A percentile compares a stretch with the other conserved stretches of the same genome.
Conservation (phyloP, 441 rosid genomes). For the Erysimum pusillum region DNA sequence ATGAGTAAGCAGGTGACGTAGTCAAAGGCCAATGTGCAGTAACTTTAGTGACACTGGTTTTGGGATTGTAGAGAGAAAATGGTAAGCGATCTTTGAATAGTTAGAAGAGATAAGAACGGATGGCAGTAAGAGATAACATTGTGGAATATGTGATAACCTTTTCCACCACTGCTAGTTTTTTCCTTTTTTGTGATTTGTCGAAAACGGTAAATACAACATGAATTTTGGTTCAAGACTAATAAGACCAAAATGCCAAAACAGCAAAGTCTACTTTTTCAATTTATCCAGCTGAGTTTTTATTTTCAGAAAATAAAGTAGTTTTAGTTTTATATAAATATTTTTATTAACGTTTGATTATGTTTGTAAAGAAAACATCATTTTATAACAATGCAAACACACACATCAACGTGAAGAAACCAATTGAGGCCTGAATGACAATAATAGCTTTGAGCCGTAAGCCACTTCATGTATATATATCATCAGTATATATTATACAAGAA, state of each 20-base stretch:
- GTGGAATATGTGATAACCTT: no score
- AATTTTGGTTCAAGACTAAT: not conserved
- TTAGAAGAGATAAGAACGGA: not conserved
- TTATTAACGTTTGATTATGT: not conserved
- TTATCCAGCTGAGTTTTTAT: not conserved
- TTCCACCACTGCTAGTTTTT: no score
- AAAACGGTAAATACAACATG: not conserved
- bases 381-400: not conserved
- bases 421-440: not conserved
- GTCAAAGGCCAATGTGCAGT: not conserved
- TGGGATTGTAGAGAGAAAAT: not conserved
- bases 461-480: not conserved
- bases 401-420: slow-evolving; percentile 6
- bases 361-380: not conserved
- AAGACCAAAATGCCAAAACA: slow-evolving; percentile 9
- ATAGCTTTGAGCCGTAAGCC: slow-evolving; percentile 5
- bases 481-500: slow-evolving; percentile 32
- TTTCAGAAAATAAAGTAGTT: no score
- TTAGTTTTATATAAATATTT: not conserved
- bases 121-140: no score
- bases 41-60: slow-evolving; percentile 34
- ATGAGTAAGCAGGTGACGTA: slow-evolving; percentile 27
- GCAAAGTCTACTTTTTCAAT: not conserved
- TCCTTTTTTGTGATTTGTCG: no score
- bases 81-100: not conserved